Base-by-base conservation (phyloP, 768 basidiomycete genomes). In the Ramaria rubella region DNA sequence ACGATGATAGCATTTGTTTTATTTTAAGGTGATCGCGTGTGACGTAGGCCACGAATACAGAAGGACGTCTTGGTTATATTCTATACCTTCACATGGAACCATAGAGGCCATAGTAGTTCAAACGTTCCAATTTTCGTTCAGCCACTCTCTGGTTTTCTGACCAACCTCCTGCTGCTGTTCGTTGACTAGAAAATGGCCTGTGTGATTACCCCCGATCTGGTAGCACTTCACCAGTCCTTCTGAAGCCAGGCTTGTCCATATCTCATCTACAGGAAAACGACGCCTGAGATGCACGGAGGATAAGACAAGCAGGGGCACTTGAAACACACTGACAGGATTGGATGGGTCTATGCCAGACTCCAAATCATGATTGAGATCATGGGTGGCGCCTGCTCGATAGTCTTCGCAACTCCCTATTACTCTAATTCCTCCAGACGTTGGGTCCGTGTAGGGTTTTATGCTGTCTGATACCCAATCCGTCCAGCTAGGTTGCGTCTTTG, bases 351-450 rank as follows among this genome's bases (percentile, higher is more conserved):
- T 38, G 5, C 57, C 58, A 14, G 52, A 42, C 29, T 51, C 34
- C 5, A 60, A 49, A 46, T 62, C 61, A 21, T 49, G 29, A 17
- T 55, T 4, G 19, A 62, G 27, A 38, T 62, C 61, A 30, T 55
- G 36, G 21, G 59, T 62, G 8, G 61, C 60, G 2, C 61, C 61
- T 14, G 61, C 61, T 23, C 61, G 59, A 46, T 62, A 62, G 27
- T 62, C 61, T 49, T 62, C 61, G 33, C 61, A 62, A 19, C 57
- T 57, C 9, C 51, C 57, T 7, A 40, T 27, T 27, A 62, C 54
- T 12, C 51, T 48, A 30, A 21, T 48, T 26, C 49, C 58, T 17
- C 57, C 57, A 34, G 38, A 24, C 23, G 36, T 60, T 15, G 34
- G 38, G 30, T 60, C 61, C 12, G 42, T 36, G 52, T 60, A 61